Evolutionary conservation across 345 rosid genomes (phyloP), one percentile per base, ranked within the genome.

Genomic region (Syzygium grande): DNA sequence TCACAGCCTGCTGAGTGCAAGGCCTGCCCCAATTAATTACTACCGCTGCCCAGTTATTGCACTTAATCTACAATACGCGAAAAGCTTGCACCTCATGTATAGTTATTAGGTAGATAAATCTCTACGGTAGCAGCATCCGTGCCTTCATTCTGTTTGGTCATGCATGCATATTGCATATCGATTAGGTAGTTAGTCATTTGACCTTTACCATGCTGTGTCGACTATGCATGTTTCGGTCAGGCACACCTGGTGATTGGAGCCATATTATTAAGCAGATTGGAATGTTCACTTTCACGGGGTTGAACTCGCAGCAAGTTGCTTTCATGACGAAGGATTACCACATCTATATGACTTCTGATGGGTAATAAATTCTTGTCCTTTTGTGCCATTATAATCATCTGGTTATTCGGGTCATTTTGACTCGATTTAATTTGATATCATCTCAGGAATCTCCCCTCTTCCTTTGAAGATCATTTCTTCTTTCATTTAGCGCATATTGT

Each of bases 261-360:
- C 98, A 96, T 93, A 92, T 95, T 86, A 89, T 90, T 77, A 93
- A 93, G 89, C 97, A 95, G 92, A 94, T 96, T n/a, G 96, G 97
- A 86, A 94, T 96, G 98, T 96, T 93, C 88, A 93, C 96, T 25
- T 95, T 95, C 94, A 91, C 96, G 25, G 97, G 98, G 27, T 87
- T 95, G 90, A 94, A 92, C 90, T 77, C 93, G 41, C 84, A 92
- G 89, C 97, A 94, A 91, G 97, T 95, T 51, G 85, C 94, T 51
- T 95, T 90, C 90, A 92, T 95, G 96, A 92, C 90, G 11, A 84
- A 93, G 91, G 95, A 95, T 86, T 93, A 94, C 89, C 98, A 95
- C 90, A 91, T 96, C 87, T 94, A 96, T 90, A 92, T 95, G 96
- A 93, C 97, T 41, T 92, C 95, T 22, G 96, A 96, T 85, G 97